These are phyloP conservation scores for Lepraria neglecta DNA, from an alignment of 495 filamentous ascomycete genomes.

Conservation along the genomic window DNA sequence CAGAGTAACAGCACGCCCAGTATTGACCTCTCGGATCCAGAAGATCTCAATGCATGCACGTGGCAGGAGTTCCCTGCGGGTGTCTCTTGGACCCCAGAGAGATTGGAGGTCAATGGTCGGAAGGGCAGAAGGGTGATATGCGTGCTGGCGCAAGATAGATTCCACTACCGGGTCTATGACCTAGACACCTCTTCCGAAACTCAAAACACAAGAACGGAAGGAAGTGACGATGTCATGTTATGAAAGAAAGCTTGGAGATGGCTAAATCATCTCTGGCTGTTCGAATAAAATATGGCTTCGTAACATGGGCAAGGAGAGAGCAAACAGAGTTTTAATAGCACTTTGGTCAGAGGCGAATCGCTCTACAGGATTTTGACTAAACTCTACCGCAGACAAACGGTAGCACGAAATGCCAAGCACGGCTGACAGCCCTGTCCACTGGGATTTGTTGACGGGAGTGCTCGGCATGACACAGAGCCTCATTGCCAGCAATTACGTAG, in stretches of 20 bases:
- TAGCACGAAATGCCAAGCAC: neutral
- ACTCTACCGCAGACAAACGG: too few species aligned
- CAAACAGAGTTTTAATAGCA: too few species aligned
- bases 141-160: constrained; percentile 49
- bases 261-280: neutral
- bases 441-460: constrained; percentile 7
- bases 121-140: constrained; percentile 48
- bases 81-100: constrained; percentile 35
- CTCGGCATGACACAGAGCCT: constrained; percentile 5
- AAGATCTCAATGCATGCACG: constrained; percentile 11
- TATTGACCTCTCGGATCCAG: constrained; percentile 14
- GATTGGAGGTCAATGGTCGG: constrained; percentile 50
- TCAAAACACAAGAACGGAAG: constrained; percentile 31
- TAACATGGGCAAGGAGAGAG: neutral
- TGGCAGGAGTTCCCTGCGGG: constrained; percentile 20
- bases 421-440: neutral
- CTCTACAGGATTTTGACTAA: too few species aligned
- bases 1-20: neutral
- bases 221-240: constrained; percentile 29
- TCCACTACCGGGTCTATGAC: constrained; percentile 53
- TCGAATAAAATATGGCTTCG: neutral
- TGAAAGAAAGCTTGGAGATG: constrained; percentile 9
- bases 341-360: too few species aligned
- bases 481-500: neutral
- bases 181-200: constrained; percentile 41